Conservation (phyloP, 805 yeast species). For the Kluyveromyces starmeri region DNA sequence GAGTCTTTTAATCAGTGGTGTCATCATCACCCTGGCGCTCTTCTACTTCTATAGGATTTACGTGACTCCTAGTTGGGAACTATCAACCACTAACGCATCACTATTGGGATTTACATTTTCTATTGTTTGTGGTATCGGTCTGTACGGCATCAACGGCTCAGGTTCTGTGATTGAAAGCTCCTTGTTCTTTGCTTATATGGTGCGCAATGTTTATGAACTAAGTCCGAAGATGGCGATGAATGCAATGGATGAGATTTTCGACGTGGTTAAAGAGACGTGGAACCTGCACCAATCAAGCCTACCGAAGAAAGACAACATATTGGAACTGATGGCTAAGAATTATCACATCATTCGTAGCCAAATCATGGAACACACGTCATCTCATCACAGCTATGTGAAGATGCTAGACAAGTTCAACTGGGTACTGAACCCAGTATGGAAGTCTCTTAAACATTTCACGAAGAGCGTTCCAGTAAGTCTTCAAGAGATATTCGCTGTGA, state of each 20-base stretch:
- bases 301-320: slow-evolving; percentile 27
- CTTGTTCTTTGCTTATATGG: slow-evolving; percentile 79
- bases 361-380: slow-evolving; percentile 16
- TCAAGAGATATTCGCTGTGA: slow-evolving; percentile 20
- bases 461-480: slow-evolving; percentile 26
- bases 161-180: slow-evolving; percentile 92
- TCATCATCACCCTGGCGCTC: slow-evolving; percentile 63
- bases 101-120: slow-evolving; percentile 81
- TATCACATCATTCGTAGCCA: slow-evolving; percentile 22
- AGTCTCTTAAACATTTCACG: slow-evolving; percentile 22
- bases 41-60: slow-evolving; percentile 80
- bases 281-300: slow-evolving; percentile 27
- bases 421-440: slow-evolving; percentile 23
- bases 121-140: slow-evolving; percentile 59
- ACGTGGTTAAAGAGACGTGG: slow-evolving; percentile 32
- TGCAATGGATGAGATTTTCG: slow-evolving; percentile 36
- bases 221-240: slow-evolving; percentile 75
- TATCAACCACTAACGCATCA: slow-evolving; percentile 69
- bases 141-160: slow-evolving; percentile 70
- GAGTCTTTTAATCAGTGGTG: slow-evolving; percentile 62
- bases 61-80: slow-evolving; percentile 60
- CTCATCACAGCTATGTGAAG: slow-evolving; percentile 16
- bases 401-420: slow-evolving; percentile 11
- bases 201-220: slow-evolving; percentile 85
- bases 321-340: slow-evolving; percentile 22